Conservation (phyloP, 2,329 filamentous ascomycete genomes). For the Trichoderma simmonsii region DNA sequence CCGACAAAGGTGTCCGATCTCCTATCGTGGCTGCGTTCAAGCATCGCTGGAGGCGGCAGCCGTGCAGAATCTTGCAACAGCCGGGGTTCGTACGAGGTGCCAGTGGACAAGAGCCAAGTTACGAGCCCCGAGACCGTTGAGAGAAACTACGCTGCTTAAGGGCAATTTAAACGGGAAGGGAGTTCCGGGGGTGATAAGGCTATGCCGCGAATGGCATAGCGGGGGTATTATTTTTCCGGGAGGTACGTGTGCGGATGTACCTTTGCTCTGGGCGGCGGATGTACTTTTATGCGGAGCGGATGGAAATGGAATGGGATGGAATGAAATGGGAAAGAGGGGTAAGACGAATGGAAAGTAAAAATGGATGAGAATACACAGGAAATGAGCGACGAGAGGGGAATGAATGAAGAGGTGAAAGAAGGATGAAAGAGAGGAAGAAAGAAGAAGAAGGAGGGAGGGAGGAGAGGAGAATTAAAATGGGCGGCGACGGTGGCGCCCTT, state of each 20-base stretch:
- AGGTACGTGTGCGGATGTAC: not conserved
- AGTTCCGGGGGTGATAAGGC: not conserved
- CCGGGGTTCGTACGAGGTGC: not conserved
- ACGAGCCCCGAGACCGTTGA: not conserved
- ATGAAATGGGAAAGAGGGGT: not conserved
- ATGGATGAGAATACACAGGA: not conserved
- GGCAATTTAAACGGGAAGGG: not conserved
- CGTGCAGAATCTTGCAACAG: not conserved
- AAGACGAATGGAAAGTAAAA: no score
- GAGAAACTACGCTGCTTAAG: not conserved
- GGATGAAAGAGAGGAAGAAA: not conserved
- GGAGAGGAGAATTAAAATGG: not conserved
- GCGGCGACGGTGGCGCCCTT: not conserved
- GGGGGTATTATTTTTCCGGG: not conserved
- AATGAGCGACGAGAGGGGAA: not conserved
- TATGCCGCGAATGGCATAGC: not conserved
- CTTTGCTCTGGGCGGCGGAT: not conserved
- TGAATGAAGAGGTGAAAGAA: not conserved
- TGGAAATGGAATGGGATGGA: not conserved
- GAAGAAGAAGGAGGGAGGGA: not conserved
- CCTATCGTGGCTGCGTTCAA: not conserved
- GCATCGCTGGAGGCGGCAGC: not conserved
- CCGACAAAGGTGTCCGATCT: not conserved
- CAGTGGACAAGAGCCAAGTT: not conserved
- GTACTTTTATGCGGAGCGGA: not conserved